These are phyloP conservation scores for Lichtheimia ramosa DNA, from an alignment of 371 early-diverging fungal species.

Conservation along the genomic window DNA sequence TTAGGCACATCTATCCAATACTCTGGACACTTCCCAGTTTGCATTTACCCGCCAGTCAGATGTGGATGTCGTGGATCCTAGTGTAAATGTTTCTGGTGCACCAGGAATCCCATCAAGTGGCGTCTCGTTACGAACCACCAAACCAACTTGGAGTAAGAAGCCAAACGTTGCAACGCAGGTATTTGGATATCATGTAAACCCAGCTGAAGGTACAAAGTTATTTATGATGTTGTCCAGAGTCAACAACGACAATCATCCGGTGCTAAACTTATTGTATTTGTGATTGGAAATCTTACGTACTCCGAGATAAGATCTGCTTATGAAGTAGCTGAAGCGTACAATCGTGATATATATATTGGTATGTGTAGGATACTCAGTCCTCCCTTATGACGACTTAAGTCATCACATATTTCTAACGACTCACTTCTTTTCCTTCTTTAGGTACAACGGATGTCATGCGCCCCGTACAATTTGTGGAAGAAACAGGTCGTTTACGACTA, in stretches of 20 bases:
- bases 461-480: conserved; percentile 73
- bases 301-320: conserved; percentile 89
- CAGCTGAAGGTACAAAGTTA: background rate
- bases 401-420: background rate
- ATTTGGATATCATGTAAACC: background rate
- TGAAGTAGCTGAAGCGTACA: conserved; percentile 70
- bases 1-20: conserved; percentile 56
- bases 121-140: conserved; percentile 48
- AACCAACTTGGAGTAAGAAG: conserved; percentile 43
- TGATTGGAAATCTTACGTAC: conserved; percentile 91
- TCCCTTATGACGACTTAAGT: background rate
- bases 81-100: conserved; percentile 13
- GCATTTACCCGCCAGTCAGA: conserved; percentile 58
- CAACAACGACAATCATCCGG: conserved; percentile 21
- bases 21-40: conserved; percentile 52
- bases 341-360: conserved; percentile 84
- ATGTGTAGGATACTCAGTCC: conserved; percentile 15
- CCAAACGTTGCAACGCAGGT: conserved; percentile 18
- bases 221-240: conserved; percentile 9
- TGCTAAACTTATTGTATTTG: conserved; percentile 68
- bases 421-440: background rate
- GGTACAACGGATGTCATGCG: conserved; percentile 78
- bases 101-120: conserved; percentile 41
- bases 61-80: conserved; percentile 43
- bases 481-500: conserved; percentile 43